phyloP scores from a whole-genome alignment of 495 filamentous ascomycete species.

The Gamarada debralockiae region DNA sequence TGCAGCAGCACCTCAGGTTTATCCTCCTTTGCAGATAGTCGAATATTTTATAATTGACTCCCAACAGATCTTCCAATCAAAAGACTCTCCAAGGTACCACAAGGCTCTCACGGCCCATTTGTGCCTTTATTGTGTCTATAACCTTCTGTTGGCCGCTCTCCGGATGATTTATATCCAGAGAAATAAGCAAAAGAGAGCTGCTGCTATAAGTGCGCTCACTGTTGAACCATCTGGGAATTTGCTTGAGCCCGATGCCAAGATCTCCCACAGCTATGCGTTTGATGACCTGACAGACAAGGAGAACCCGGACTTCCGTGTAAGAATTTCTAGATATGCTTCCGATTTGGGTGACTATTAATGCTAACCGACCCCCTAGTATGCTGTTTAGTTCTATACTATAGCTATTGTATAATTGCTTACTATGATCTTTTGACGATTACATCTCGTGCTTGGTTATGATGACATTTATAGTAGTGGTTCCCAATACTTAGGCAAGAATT shows the following conservation, averaged over 20 bases:
- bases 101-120: conserved; percentile 65
- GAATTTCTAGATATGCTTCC: too few relatives aligned
- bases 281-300: conserved; percentile 21
- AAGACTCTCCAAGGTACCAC: conserved; percentile 51
- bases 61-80: conserved; percentile 10
- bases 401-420: too few relatives aligned
- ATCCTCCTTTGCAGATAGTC: neutral
- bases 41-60: too few relatives aligned
- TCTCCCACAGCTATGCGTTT: conserved; percentile 57
- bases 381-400: too few relatives aligned
- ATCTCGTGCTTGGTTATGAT: too few relatives aligned
- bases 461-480: too few relatives aligned
- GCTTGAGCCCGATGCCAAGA: conserved; percentile 43
- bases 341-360: too few relatives aligned
- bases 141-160: conserved; percentile 54
- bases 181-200: conserved; percentile 51
- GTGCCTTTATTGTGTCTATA: conserved; percentile 53
- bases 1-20: conserved; percentile 12
- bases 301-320: conserved; percentile 18
- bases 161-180: conserved; percentile 54
- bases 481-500: too few relatives aligned
- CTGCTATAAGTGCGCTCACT: conserved; percentile 41
- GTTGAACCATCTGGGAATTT: conserved; percentile 14
- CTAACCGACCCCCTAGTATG: too few relatives aligned
- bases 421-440: too few relatives aligned